Conservation (phyloP, 2,329 filamentous ascomycete genomes). For the Dactylellina haptotyla region DNA sequence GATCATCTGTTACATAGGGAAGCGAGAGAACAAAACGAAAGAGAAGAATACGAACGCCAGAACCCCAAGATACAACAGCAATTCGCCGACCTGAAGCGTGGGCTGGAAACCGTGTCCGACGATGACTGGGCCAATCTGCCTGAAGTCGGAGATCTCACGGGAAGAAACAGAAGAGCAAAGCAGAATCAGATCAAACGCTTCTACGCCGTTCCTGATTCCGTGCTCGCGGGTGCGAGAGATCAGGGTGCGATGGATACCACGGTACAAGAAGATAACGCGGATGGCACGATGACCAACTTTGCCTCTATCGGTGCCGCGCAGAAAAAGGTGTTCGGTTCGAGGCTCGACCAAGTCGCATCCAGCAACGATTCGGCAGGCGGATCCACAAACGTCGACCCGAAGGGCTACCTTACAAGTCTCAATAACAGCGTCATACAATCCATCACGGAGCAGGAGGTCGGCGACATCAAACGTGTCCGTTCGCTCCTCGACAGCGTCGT, state of each 20-base stretch:
- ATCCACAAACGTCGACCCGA: constrained; percentile 90
- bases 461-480: constrained; percentile 93
- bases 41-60: constrained; percentile 93
- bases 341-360: constrained; percentile 83
- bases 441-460: constrained; percentile 80
- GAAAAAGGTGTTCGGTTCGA: constrained; percentile 95
- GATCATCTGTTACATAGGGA: constrained; percentile 74
- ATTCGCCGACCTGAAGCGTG: constrained; percentile 94
- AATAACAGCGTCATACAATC: constrained; percentile 78
- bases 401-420: constrained; percentile 93
- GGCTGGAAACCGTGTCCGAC: constrained; percentile 85
- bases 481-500: constrained; percentile 95
- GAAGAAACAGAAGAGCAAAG: constrained; percentile 86
- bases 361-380: constrained; percentile 79
- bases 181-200: constrained; percentile 65
- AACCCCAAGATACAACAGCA: constrained; percentile 99
- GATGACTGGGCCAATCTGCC: constrained; percentile 97
- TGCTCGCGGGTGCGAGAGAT: constrained; percentile 85
- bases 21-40: constrained; percentile 89
- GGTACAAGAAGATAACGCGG: constrained; percentile 78
- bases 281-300: constrained; percentile 97
- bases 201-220: constrained; percentile 96
- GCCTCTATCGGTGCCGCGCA: constrained; percentile 95
- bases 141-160: constrained; percentile 95
- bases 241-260: constrained; percentile 85